A percentile compares a stretch with the other conserved stretches of the same genome.
These are phyloP conservation scores for Yamadazyma atmosphaerica DNA, from an alignment of 1,139 yeast species.

Conservation along the genomic window DNA sequence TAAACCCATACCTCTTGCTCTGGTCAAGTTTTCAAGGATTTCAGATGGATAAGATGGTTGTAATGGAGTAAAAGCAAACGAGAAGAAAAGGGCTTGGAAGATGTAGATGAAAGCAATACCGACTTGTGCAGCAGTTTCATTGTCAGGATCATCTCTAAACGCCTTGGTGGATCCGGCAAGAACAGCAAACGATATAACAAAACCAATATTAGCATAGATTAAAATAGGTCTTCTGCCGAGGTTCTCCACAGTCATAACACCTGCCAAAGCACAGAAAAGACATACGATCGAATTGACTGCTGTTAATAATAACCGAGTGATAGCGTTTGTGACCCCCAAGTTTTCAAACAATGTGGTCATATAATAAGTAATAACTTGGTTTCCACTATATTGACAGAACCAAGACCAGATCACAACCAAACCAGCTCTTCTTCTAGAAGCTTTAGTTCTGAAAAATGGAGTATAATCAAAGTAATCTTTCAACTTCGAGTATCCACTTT, in stretches of 20 bases:
- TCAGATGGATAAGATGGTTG: conserved; percentile 23
- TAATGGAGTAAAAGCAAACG: conserved; percentile 21
- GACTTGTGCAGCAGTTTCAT: conserved; percentile 9
- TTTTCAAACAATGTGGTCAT: conserved; percentile 19
- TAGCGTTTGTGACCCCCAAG: conserved; percentile 18
- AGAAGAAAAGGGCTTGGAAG: conserved; percentile 19
- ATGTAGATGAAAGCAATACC: conserved; percentile 20
- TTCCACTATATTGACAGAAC: conserved; percentile 14
- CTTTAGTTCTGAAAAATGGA: conserved; percentile 3
- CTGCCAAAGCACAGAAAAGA: conserved; percentile 16
- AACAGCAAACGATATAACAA: conserved; percentile 16
- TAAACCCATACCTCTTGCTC: conserved; percentile 18
- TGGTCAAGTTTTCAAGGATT: conserved; percentile 17
- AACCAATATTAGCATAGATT: conserved; percentile 17
- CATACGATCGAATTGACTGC: conserved; percentile 19
- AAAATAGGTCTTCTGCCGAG: conserved; percentile 22
- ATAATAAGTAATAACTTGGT: conserved; percentile 21
- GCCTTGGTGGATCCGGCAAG: conserved; percentile 18
- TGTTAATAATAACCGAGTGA: conserved; percentile 19
- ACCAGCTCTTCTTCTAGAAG: conserved; percentile 2
- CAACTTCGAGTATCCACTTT: conserved; percentile 3
- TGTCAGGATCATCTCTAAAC: conserved; percentile 13
- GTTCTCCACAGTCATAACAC: conserved; percentile 17
- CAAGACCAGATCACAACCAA: conserved; percentile 5
- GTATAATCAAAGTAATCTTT: conserved; percentile 5